Base-by-base conservation (phyloP, 139 green algal species). In the Chlorella vulgaris region DNA sequence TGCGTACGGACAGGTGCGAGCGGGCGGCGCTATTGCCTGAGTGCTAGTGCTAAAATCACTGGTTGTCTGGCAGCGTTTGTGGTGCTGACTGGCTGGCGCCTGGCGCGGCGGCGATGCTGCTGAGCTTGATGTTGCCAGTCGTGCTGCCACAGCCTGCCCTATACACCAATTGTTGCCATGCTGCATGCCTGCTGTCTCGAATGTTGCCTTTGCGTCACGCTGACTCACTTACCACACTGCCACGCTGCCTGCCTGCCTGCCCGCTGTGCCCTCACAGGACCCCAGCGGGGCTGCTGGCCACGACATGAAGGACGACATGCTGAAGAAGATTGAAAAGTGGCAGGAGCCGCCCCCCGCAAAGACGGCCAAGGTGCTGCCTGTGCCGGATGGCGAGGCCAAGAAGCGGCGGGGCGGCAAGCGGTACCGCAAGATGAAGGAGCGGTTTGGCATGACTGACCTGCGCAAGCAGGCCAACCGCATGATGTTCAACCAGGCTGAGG, bases 281-380 rank as follows among this genome's bases (percentile, higher is more conserved):
- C 81, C 77, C 47, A 80, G 39, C 36, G 83, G 89, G 60, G 58
- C 80, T 19, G 71, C 55, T 2, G 89, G 87, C 0, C 39, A 50
- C 5, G 33, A 38, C 22, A 94, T 94, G 90, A 79, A 84, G 38
- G 93, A 94, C 4, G 93, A 96, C 40, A 96, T 99, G 62, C 13
- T 86, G 33, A 86, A 88, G 36, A 99, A 98, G 83, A 96, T 99
- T n/a, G 94, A 97, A 15, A 99, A 99, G 90, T 98, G 94, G 96
- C 96, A 99, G 90, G 96, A 99, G 89, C 95, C 95, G 42, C 93
- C 96, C 33, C 97, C 96, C 15, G 94, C 95, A 36, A 97, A 97
- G 87, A 91, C 86, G 1, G 69, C 69, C 10, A 80, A 98, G 88
- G 94, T 98, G 39, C 89, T 99, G 84, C 91, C 93, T 0, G 79